Percentiles rank a stretch among this genome's conserved stretches.
Evolutionary conservation across 306 rosid species (phyloP).

Genomic region (Rubus idaeus): DNA sequence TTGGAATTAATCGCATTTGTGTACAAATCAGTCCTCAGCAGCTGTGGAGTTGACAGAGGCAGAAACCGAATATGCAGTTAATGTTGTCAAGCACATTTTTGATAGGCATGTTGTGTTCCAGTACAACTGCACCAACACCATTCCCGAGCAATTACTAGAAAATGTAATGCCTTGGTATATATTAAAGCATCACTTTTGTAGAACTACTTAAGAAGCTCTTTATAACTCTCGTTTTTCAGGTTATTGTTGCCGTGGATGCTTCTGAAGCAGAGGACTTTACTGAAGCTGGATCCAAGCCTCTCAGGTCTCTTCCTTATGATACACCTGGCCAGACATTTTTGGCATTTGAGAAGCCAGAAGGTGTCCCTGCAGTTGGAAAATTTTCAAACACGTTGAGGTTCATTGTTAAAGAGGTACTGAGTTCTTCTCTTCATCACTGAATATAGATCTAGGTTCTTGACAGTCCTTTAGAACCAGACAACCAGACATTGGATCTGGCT

Average conservation of each 20-base stretch:
- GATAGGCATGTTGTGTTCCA: constrained; percentile 89
- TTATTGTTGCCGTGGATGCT: constrained; percentile 74
- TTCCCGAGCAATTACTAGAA: constrained; percentile 93
- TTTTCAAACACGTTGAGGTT: constrained; percentile 76
- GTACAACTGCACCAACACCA: constrained; percentile 95
- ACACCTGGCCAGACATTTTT: constrained; percentile 88
- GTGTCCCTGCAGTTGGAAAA: constrained; percentile 71
- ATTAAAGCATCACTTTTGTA: neutral
- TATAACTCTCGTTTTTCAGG: constrained; percentile 46
- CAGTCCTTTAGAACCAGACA: neutral
- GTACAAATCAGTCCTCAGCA: constrained; percentile 74
- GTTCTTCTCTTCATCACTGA: neutral
- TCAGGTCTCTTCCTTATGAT: constrained; percentile 91
- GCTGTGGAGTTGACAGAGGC: constrained; percentile 98
- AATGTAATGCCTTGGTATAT: constrained; percentile 46
- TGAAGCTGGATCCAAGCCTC: constrained; percentile 72
- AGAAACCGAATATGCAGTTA: constrained; percentile 94
- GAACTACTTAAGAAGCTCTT: constrained; percentile 21
- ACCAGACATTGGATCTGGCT: neutral
- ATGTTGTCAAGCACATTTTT: constrained; percentile 90
- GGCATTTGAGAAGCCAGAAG: constrained; percentile 92
- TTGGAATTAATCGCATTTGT: constrained; percentile 20
- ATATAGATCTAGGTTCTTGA: neutral
- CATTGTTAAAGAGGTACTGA: constrained; percentile 83
- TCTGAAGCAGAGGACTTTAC: constrained; percentile 92